Evolutionary conservation across 2,329 filamentous ascomycete species (phyloP).

Genomic region (Lachnellula occidentalis): DNA sequence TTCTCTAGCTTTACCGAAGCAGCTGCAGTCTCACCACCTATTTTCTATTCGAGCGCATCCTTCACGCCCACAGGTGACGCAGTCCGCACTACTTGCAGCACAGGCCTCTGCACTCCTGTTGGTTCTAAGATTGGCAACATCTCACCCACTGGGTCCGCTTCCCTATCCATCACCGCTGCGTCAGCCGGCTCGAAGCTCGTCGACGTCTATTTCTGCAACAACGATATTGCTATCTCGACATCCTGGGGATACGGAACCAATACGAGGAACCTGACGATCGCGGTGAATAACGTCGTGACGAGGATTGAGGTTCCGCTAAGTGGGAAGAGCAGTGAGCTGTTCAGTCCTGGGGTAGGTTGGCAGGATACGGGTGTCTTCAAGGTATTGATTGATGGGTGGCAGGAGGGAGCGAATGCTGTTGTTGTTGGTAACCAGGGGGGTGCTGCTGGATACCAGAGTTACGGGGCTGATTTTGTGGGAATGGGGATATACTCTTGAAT

Average conservation of each 20-base stretch:
- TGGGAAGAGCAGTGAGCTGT: slow-evolving; percentile 24
- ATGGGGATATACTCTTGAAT: slow-evolving; percentile 10
- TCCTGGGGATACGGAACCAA: slow-evolving; percentile 22
- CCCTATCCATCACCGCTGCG: slow-evolving; percentile 9
- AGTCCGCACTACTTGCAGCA: slow-evolving; percentile 11
- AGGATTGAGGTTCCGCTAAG: slow-evolving; percentile 22
- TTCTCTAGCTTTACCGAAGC: slow-evolving; percentile 10
- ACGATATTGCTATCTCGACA: slow-evolving; percentile 23
- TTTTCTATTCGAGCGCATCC: slow-evolving; percentile 44
- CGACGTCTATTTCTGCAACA: slow-evolving; percentile 22
- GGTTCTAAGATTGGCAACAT: slow-evolving; percentile 22
- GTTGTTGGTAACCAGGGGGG: slow-evolving; percentile 31
- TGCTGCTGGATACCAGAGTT: slow-evolving; percentile 24
- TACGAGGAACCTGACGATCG: slow-evolving; percentile 24
- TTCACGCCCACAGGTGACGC: slow-evolving; percentile 47
- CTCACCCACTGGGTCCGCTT: slow-evolving; percentile 12
- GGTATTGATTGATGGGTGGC: slow-evolving; percentile 18
- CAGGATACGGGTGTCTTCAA: slow-evolving; percentile 24
- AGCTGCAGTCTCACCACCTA: slow-evolving; percentile 10
- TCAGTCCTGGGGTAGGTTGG: slow-evolving; percentile 19
- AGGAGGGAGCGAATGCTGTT: slow-evolving; percentile 21
- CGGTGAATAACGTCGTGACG: slow-evolving; percentile 19
- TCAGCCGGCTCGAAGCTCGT: slow-evolving; percentile 11
- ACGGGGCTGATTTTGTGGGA: slow-evolving; percentile 34
- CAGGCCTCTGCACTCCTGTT: slow-evolving; percentile 18